phyloP scores from a whole-genome alignment of 768 basidiomycete species.

The Mycena albidolilacea region DNA sequence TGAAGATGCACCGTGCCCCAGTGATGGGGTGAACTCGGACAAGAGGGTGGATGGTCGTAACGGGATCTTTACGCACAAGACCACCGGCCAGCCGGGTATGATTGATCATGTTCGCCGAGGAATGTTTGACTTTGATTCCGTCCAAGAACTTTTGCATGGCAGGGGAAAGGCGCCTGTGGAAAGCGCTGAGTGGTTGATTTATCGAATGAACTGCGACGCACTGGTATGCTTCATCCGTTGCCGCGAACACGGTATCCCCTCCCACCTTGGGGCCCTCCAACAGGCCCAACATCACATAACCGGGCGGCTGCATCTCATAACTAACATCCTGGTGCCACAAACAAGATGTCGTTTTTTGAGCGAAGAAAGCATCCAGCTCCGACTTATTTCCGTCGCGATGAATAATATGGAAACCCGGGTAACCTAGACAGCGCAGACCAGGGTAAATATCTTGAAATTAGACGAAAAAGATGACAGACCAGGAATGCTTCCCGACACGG shows the following conservation, averaged over 20 bases:
- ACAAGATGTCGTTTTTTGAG: slow-evolving; percentile 42
- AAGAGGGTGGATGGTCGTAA: slow-evolving; percentile 47
- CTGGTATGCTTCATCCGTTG: slow-evolving; percentile 40
- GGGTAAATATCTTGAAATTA: neutral
- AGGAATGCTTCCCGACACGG: slow-evolving; percentile 36
- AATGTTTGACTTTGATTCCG: slow-evolving; percentile 44
- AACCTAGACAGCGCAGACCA: slow-evolving; percentile 18
- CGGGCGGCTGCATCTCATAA: slow-evolving; percentile 42
- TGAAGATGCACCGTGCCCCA: slow-evolving; percentile 43
- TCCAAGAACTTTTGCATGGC: slow-evolving; percentile 34
- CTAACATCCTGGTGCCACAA: slow-evolving; percentile 45
- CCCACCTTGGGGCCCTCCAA: slow-evolving; percentile 42
- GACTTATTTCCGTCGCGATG: slow-evolving; percentile 41
- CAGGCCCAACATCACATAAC: slow-evolving; percentile 42
- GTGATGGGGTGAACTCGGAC: slow-evolving; percentile 51
- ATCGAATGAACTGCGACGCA: neutral
- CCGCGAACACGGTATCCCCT: slow-evolving; percentile 42
- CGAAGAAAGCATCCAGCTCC: slow-evolving; percentile 40
- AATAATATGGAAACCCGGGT: slow-evolving; percentile 42
- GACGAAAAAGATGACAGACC: slow-evolving; percentile 12
- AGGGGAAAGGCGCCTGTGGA: slow-evolving; percentile 32
- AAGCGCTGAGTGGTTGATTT: neutral
- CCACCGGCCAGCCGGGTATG: slow-evolving; percentile 42
- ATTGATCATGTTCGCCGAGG: slow-evolving; percentile 45
- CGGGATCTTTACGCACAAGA: slow-evolving; percentile 47